Evolutionary conservation across 1,284 basidiomycete genomes (phyloP), one percentile per base, ranked within the genome.

Genomic region (Mycena citricolor): DNA sequence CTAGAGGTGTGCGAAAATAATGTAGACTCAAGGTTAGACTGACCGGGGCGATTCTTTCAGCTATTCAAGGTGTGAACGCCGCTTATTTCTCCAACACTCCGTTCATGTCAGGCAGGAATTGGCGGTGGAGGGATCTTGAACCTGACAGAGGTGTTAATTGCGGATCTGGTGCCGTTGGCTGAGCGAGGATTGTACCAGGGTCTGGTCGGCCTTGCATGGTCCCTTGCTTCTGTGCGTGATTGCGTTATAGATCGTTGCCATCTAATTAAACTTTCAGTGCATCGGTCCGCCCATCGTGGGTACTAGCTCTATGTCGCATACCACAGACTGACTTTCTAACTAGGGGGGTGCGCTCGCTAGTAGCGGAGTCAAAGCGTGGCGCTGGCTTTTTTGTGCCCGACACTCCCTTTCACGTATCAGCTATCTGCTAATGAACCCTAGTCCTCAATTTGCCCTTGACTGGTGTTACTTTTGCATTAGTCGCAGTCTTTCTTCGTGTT

Each of bases 111-210:
- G 19, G 3, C 21, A 45, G 48, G 48, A 12, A 55, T 77, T 32
- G 76, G 77, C 7, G 71, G 70, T 6, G 76, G 76, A 8, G 70
- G 68, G 5, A 72, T 77, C 41, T 52, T 68, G 13, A 55, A 66
- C 0, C 54, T 75, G 11, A 57, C 64, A 14, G 58, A 65, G 23
- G 74, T 78, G 41, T 61, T 74, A 30, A 53, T 73, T 5, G 61
- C 68, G 7, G 76, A 78, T 54, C 58, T 79, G 6, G 70, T 74
- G 12, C 61, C 73, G 2, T 57, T 75, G 12, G 46, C 58, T 8
- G 61, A 73, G 45, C 60, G 71, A 39, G 73, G 70, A 25, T 50
- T 54, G 8, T 69, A 59, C 53, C 60, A 52, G 31, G 67, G 61
- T n/a, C 43, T 66, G 16, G 51, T 67, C 31, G 67, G 63, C 13